These are phyloP conservation scores for Aaosphaeria pasadenensis DNA, from an alignment of 2,329 filamentous ascomycete species.

Conservation along the genomic window DNA sequence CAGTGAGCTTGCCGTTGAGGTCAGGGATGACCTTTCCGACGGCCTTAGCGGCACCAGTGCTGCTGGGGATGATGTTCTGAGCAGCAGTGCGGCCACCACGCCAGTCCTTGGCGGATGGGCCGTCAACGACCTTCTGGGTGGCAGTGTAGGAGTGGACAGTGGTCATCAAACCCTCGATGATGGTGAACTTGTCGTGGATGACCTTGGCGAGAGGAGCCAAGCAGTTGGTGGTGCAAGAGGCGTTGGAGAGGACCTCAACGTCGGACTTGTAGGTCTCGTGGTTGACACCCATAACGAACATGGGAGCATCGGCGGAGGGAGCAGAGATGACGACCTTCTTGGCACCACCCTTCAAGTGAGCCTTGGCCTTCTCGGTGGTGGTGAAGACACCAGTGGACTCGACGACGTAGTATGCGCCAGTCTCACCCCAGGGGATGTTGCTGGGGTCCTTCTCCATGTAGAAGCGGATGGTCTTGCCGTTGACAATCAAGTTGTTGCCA, in stretches of 20 bases:
- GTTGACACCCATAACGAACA: slow-evolving; percentile 99
- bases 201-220: slow-evolving; percentile 99
- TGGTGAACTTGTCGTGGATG: slow-evolving; percentile 96
- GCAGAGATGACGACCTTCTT: slow-evolving; percentile 91
- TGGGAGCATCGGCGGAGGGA: slow-evolving; percentile 91
- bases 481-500: slow-evolving; percentile 74
- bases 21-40: slow-evolving; percentile 99
- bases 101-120: slow-evolving; percentile 98
- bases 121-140: slow-evolving; percentile 99
- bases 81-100: slow-evolving; percentile 97
- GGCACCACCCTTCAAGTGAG: slow-evolving; percentile 92
- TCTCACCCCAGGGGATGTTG: slow-evolving; percentile 84
- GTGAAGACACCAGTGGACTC: slow-evolving; percentile 99
- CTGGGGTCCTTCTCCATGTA: slow-evolving; percentile 89
- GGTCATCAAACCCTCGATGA: slow-evolving; percentile 99
- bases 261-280: slow-evolving; percentile 88
- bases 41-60: slow-evolving; percentile 99
- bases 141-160: slow-evolving; percentile 99
- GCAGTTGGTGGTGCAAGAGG: slow-evolving; percentile 99
- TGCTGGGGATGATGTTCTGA: slow-evolving; percentile 99
- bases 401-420: slow-evolving; percentile 88
- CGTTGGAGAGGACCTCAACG: slow-evolving; percentile 95
- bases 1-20: slow-evolving; percentile 98
- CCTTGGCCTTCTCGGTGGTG: slow-evolving; percentile 91
- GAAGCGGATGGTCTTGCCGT: slow-evolving; percentile 94